Conservation (phyloP, 192 early-diverging fungal species). For the Coemansia sp. region DNA sequence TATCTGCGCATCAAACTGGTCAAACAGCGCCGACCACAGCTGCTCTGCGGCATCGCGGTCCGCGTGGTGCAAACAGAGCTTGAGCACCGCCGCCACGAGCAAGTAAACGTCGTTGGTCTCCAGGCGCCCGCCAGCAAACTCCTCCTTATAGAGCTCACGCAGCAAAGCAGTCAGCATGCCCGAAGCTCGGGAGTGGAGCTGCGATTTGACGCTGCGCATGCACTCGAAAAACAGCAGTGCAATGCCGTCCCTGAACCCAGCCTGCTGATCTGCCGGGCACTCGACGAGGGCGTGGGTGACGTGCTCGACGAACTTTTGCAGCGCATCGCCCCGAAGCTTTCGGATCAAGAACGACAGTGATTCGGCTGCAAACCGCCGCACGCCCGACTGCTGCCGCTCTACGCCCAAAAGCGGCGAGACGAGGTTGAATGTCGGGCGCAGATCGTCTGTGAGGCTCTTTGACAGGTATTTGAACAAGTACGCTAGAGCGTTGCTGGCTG, state of each 20-base stretch:
- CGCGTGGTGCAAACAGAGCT: constrained; percentile 37
- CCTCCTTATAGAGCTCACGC: constrained; percentile 34
- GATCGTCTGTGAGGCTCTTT: constrained; percentile 66
- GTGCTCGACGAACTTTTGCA: constrained; percentile 65
- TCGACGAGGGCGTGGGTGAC: constrained; percentile 59
- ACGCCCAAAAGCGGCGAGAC: constrained; percentile 74
- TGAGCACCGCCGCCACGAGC: constrained; percentile 30
- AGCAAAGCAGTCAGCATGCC: constrained; percentile 47
- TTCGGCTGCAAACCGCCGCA: constrained; percentile 90
- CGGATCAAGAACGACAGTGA: constrained; percentile 89
- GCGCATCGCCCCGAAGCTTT: constrained; percentile 66
- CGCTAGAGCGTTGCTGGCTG: constrained; percentile 85
- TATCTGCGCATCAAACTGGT: constrained; percentile 28
- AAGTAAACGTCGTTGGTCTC: constrained; percentile 28
- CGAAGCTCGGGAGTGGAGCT: constrained; percentile 61
- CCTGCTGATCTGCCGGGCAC: constrained; percentile 29
- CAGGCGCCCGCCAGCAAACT: constrained; percentile 9
- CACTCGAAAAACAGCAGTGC: constrained; percentile 83
- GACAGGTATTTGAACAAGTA: constrained; percentile 91
- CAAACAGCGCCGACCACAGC: constrained; percentile 38
- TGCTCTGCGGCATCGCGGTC: constrained; percentile 27
- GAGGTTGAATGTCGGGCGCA: constrained; percentile 78
- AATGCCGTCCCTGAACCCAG: constrained; percentile 72
- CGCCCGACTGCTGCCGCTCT: constrained; percentile 69
- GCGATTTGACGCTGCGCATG: constrained; percentile 68